phyloP scores from a whole-genome alignment of 2,329 filamentous ascomycete species.

The Fusarium neocosmosporiellum region DNA sequence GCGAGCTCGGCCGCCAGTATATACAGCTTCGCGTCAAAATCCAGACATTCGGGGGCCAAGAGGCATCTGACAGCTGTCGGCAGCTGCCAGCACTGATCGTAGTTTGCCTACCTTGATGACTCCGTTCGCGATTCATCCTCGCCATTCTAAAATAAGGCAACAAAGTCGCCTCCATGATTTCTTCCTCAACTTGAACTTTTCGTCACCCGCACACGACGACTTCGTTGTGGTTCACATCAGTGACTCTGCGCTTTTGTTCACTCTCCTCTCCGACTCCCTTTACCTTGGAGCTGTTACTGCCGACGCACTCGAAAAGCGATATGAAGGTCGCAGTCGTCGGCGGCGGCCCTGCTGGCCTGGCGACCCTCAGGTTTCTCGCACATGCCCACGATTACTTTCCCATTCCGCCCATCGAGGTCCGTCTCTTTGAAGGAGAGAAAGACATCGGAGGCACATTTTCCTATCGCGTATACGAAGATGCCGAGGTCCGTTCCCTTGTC shows the following conservation, averaged over 20 bases:
- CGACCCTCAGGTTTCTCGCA: conserved; percentile 54
- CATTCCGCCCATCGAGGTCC: conserved; percentile 52
- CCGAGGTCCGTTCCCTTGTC: conserved; percentile 49
- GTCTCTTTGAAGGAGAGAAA: conserved; percentile 57
- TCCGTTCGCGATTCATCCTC: neutral
- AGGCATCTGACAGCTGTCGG: neutral
- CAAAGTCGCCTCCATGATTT: too few relatives aligned
- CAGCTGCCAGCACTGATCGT: neutral
- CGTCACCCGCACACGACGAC: neutral
- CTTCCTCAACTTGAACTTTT: too few relatives aligned
- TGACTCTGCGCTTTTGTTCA: neutral
- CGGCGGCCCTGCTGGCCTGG: conserved; percentile 56
- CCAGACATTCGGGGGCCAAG: neutral
- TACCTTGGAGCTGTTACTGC: too few relatives aligned
- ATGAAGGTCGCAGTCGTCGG: conserved; percentile 56
- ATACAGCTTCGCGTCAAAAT: neutral
- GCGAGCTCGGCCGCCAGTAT: neutral
- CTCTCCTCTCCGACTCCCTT: too few relatives aligned
- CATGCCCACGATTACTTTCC: conserved; percentile 53
- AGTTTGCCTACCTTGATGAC: neutral
- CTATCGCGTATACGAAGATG: conserved; percentile 60
- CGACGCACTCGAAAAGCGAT: too few relatives aligned
- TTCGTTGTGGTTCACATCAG: neutral
- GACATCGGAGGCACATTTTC: conserved; percentile 60
- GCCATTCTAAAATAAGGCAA: neutral